phyloP scores from a whole-genome alignment of 2,329 filamentous ascomycete genomes.

The Hypoxylon sp. region DNA sequence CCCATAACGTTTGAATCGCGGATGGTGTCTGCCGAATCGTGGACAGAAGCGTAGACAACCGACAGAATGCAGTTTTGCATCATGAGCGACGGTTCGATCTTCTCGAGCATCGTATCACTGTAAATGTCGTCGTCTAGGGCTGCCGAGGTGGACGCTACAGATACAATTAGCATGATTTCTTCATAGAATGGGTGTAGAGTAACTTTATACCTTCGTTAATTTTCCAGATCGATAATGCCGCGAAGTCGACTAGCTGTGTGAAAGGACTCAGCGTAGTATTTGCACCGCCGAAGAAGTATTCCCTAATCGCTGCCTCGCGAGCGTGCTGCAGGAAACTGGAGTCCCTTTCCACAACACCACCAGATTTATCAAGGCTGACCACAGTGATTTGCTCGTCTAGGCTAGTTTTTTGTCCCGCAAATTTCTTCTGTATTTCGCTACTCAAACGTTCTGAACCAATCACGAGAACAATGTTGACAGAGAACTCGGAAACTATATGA shows the following conservation, averaged over 20 bases:
- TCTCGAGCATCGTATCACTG: conserved; percentile 67
- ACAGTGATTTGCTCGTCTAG: conserved; percentile 79
- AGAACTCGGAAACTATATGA: conserved; percentile 77
- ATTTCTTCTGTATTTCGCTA: conserved; percentile 79
- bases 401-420: conserved; percentile 69
- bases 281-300: conserved; percentile 93
- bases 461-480: conserved; percentile 83
- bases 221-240: conserved; percentile 80
- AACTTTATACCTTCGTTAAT: conserved; percentile 70
- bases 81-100: conserved; percentile 73
- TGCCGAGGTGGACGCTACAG: conserved; percentile 29
- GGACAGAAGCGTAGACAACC: conserved; percentile 81
- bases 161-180: conserved; percentile 29
- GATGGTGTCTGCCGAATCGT: conserved; percentile 79
- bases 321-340: conserved; percentile 79
- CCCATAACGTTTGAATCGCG: conserved; percentile 89
- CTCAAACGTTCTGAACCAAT: conserved; percentile 84
- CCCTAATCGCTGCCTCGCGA: conserved; percentile 83
- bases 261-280: conserved; percentile 86
- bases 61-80: conserved; percentile 88
- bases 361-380: conserved; percentile 85
- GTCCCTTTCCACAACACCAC: conserved; percentile 85
- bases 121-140: conserved; percentile 45
- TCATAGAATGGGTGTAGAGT: background rate
- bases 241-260: conserved; percentile 86